Evolutionary conservation across 73 alveolate genomes (phyloP), one percentile per base, ranked within the genome.

Genomic region (Blepharisma japonicum): DNA sequence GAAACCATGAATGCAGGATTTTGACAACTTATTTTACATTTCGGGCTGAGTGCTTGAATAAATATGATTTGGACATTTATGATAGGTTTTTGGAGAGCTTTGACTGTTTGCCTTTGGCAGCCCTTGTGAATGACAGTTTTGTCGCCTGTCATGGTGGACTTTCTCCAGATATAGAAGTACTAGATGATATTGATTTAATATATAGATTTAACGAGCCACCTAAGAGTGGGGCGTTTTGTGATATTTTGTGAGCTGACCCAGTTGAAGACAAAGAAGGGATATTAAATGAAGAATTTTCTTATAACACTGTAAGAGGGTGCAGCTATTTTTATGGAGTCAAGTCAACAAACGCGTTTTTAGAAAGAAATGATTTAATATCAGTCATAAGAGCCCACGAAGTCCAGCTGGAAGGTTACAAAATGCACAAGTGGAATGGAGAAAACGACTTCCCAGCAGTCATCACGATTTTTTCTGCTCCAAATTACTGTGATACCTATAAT

Each of bases 361-460:
- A 89, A 32, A 80, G 81, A 45, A 92, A 92, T 74, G 71, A 87
- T 47, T 77, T 92, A 46, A 87, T 92, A 80, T 66, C 91, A 11
- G 86, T 92, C 6, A 81, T 92, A 3, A 68, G 98, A 70, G 98
- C 97, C n/a, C 98, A 92, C 72, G 90, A 92, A 80, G 98, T 91
- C 42, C 77, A 92, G 71, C 55, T 91, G 18, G 98, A 92, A 45
- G 95, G 98, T 0, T 92, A 87, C 80, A 92, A 92, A 71, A 84
- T 92, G 96, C 95, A 92, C 71, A 90, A 92, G 80, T 92, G 96
- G 97, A 91, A 91, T 79, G 97, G 96, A 4, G 84, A 89, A 6
- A 45, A 77, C 11, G 87, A 85, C 27, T 92, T 92, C 77, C 98
- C 98, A 21, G 85, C 79, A 71, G 98, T 92, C 4, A 91, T 92